Percentiles rank a stretch among this genome's conserved stretches.
These are phyloP conservation scores for Camelina neglecta DNA, from an alignment of 345 rosid species.

Conservation along the genomic window DNA sequence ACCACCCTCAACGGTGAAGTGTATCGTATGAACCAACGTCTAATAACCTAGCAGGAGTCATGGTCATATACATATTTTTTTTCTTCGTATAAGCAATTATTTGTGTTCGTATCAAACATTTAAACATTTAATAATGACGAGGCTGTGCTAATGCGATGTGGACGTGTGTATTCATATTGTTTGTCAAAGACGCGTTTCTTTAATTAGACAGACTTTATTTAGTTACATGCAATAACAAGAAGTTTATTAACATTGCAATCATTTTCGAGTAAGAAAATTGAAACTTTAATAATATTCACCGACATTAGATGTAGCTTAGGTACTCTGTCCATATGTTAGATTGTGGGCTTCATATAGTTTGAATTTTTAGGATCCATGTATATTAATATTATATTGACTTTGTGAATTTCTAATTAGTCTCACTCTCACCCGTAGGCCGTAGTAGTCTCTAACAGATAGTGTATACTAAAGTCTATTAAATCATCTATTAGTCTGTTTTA, in stretches of 20 bases:
- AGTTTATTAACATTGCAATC: neutral
- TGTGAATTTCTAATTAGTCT: neutral
- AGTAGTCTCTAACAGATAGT: neutral
- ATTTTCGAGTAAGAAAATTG: neutral
- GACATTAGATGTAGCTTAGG: neutral
- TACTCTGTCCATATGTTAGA: neutral
- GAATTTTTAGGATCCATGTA: neutral
- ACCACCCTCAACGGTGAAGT: neutral
- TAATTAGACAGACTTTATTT: neutral
- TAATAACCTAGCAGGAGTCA: neutral
- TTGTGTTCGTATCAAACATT: neutral
- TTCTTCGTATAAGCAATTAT: neutral
- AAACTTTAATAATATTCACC: neutral
- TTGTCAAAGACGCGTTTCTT: slow-evolving; percentile 26
- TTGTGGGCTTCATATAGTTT: neutral
- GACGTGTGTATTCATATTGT: neutral
- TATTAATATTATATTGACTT: neutral
- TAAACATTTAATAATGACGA: neutral
- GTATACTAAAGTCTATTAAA: no score
- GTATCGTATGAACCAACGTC: neutral
- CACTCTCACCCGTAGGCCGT: neutral
- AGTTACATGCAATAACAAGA: neutral
- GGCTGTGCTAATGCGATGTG: neutral
- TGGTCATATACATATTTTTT: neutral
- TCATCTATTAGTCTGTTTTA: neutral